Percentiles rank a stretch among this genome's conserved stretches.
These are phyloP conservation scores for Talaromyces albobiverticillius DNA, from an alignment of 2,329 filamentous ascomycete species.

Conservation along the genomic window DNA sequence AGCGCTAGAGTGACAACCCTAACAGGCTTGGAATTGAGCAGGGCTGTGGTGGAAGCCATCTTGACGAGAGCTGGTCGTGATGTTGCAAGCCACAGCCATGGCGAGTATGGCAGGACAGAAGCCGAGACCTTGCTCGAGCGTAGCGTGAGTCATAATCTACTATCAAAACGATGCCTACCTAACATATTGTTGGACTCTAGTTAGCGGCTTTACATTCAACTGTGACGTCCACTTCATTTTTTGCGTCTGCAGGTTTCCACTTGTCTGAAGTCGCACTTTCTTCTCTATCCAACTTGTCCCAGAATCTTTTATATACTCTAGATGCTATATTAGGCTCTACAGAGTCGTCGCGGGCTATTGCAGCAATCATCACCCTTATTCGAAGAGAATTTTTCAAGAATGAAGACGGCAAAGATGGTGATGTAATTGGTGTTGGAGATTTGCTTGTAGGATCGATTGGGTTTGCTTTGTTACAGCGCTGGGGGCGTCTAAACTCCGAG, in stretches of 20 bases:
- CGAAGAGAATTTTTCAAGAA: slow-evolving; percentile 41
- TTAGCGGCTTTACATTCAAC: slow-evolving; percentile 43
- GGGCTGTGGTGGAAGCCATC: slow-evolving; percentile 44
- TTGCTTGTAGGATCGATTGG: slow-evolving; percentile 43
- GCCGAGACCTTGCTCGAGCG: slow-evolving; percentile 45
- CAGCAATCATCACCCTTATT: slow-evolving; percentile 47
- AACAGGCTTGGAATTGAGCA: slow-evolving; percentile 44
- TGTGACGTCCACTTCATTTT: slow-evolving; percentile 46
- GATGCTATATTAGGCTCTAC: slow-evolving; percentile 49
- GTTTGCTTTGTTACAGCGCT: slow-evolving; percentile 46
- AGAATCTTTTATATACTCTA: slow-evolving; percentile 43
- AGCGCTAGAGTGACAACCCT: slow-evolving; percentile 43
- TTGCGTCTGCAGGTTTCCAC: slow-evolving; percentile 46
- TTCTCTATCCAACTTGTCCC: slow-evolving; percentile 42
- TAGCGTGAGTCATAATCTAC: slow-evolving; percentile 35
- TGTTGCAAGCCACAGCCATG: slow-evolving; percentile 44
- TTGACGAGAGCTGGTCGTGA: slow-evolving; percentile 44
- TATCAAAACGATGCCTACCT: too few relatives aligned
- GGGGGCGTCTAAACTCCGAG: slow-evolving; percentile 45
- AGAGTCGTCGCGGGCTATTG: slow-evolving; percentile 48
- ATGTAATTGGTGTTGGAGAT: slow-evolving; percentile 43
- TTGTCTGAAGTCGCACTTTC: slow-evolving; percentile 43
- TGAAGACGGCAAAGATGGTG: slow-evolving; percentile 22
- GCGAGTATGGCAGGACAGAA: slow-evolving; percentile 42
- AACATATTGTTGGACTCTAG: slow-evolving; percentile 26